Percentiles rank a stretch among this genome's conserved stretches.
Evolutionary conservation across 2,329 filamentous ascomycete genomes (phyloP).

Genomic region (Tolypocladium ovalisporum): DNA sequence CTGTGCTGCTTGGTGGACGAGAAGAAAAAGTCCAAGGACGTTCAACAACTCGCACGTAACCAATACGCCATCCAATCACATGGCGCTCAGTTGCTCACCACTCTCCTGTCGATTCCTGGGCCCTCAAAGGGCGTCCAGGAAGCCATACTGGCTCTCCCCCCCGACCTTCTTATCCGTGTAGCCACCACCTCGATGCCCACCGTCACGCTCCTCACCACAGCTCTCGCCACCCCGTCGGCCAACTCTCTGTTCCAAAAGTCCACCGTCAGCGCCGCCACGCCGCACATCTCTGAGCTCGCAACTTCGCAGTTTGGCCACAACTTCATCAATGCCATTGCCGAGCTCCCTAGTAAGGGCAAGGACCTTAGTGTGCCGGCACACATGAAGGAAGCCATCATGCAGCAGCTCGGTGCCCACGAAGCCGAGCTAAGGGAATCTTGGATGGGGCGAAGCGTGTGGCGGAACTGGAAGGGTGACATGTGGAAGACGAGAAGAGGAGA

Average conservation of each 20-base stretch:
- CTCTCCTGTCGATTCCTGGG: slow-evolving; percentile 67
- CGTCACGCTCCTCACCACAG: slow-evolving; percentile 37
- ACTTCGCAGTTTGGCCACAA: slow-evolving; percentile 39
- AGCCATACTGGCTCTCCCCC: slow-evolving; percentile 50
- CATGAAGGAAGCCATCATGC: slow-evolving; percentile 45
- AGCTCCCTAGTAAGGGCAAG: slow-evolving; percentile 36
- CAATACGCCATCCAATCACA: slow-evolving; percentile 50
- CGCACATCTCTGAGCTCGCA: slow-evolving; percentile 34
- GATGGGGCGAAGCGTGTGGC: slow-evolving; percentile 46
- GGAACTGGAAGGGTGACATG: slow-evolving; percentile 45
- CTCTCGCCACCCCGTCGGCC: slow-evolving; percentile 34
- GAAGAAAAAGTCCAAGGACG: slow-evolving; percentile 23
- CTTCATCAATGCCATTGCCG: slow-evolving; percentile 36
- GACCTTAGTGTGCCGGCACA: slow-evolving; percentile 43
- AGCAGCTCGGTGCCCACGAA: slow-evolving; percentile 35
- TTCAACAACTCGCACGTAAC: slow-evolving; percentile 38
- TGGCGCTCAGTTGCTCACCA: slow-evolving; percentile 69
- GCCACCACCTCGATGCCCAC: slow-evolving; percentile 44
- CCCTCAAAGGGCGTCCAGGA: slow-evolving; percentile 63
- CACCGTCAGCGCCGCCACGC: slow-evolving; percentile 35
- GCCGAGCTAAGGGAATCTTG: slow-evolving; percentile 38
- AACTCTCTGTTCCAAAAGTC: slow-evolving; percentile 45
- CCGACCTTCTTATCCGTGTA: slow-evolving; percentile 49
- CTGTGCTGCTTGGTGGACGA: slow-evolving; percentile 33
- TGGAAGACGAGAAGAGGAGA: slow-evolving; percentile 42